Base-by-base conservation (phyloP, 2,329 filamentous ascomycete genomes). In the Aaosphaeria arxii region DNA sequence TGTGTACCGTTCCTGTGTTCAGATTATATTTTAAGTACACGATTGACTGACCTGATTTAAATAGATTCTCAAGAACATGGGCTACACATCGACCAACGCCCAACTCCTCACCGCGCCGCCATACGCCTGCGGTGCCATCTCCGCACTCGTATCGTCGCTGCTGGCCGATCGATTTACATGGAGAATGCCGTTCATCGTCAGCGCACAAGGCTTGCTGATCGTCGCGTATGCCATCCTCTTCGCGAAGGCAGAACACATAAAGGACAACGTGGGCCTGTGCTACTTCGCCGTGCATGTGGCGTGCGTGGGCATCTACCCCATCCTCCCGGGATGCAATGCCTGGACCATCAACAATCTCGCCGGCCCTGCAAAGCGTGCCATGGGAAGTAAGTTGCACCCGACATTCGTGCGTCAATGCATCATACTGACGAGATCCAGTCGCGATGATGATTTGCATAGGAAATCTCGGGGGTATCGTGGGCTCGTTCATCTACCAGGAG, bases 221-320 rank as follows among this genome's bases (percentile, higher is more conserved):
- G 57, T 61, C 30, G 61, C 56, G 5, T 63, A 62, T 40, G 46
- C 58, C 7, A 38, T 63, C 42, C 69, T 72, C 9, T 70, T 75
- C 9, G 69, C 76, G 1, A 71, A 72, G 13, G 66, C 69, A 32
- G 69, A 57, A 4, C 54, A 71, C 7, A 69, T 75, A 24, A 51
- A 66, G 17, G 50, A 68, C 28, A 74, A 76, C 45, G 65, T 77
- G 13, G 70, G 64, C 0, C 54, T 71, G 0, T 71, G 71, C 45
- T 76, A 75, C 50, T 75, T 77, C 43, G 73, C 69, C 1, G 69
- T 77, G 30, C 73, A 71, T 36, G 55, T 78, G 4, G 71, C 74
- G 0, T 75, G 66, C 30, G 63, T 72, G 7, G 71, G 73, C 30
- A 63, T 68, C 44, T 69, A 67, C 44, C 63, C 64, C 5, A 56